Base-by-base conservation (phyloP, 306 rosid species). In the Mimosa bimucronata region DNA sequence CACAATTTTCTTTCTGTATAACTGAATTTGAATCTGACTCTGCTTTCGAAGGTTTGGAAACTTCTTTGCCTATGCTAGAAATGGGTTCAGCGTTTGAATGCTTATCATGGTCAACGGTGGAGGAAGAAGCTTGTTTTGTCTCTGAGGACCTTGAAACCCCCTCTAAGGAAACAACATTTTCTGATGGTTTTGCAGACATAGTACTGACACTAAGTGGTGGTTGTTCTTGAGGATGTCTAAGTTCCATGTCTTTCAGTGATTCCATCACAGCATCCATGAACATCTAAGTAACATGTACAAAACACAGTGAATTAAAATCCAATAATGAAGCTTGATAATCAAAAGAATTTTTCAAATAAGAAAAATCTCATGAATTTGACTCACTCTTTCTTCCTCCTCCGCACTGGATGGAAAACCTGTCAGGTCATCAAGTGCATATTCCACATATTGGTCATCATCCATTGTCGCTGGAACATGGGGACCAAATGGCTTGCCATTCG, bases 341-440 rank as follows among this genome's bases (percentile, higher is more conserved):
- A 30, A 41, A 45, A 14, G 7, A 62, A 2, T 65, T 34, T n/a
- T 68, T 62, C 45, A 77, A 78, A 57, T 7, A 78, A 29, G 55
- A 70, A 50, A 55, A 83, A 58, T 41, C 69, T 18, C 53, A 77
- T 19, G 74, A 66, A 66, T 55, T 81, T 71, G 58, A 89, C 93
- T 90, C 80, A 96, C 99, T 86, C 90, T 90, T 82, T 96, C 97
- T 87, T 96, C 99, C 88, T 95, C 99, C 78, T 93, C 93, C 18
- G 83, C 88, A 83, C 84, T 90, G 72, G 90, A 90, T 16, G 98
- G 99, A 84, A 95, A 93, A 78, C 94, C 98, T 77, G 93, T 71
- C 78, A 93, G 87, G 87, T 95, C 99, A 57, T 90, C 98, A 66
- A 95, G 91, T 41, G 75, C 88, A 82, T 91, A 95, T 88, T 95